A percentile compares a stretch with the other conserved stretches of the same genome.
Conservation (phyloP, 495 filamentous ascomycete species). For the Penicillium riverlandense region DNA sequence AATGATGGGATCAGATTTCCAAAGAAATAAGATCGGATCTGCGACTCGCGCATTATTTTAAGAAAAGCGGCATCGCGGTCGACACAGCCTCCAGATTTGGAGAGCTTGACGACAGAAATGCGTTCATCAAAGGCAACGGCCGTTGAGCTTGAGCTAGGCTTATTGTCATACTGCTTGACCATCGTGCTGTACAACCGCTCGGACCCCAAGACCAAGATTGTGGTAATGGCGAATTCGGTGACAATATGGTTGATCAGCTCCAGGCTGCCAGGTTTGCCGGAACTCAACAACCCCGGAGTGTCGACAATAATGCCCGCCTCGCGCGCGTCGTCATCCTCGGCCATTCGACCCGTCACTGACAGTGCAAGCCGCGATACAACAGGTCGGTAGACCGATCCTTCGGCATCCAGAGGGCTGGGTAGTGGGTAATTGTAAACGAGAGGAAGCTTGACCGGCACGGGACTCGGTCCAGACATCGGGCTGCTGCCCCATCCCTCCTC, state of each 20-base stretch:
- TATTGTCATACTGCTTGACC: constrained; percentile 60
- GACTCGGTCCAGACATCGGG: constrained; percentile 82
- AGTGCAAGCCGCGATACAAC: constrained; percentile 72
- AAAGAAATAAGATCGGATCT: constrained; percentile 91
- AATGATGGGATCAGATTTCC: constrained; percentile 48
- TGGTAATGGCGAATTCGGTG: constrained; percentile 79
- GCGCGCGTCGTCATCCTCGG: constrained; percentile 66
- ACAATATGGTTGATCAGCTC: constrained; percentile 77
- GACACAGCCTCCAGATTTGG: constrained; percentile 84
- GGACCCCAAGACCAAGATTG: constrained; percentile 77
- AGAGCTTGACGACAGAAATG: constrained; percentile 68
- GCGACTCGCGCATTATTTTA: constrained; percentile 59
- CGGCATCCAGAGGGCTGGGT: constrained; percentile 61
- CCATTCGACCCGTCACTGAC: constrained; percentile 67
- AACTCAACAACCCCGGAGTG: constrained; percentile 62
- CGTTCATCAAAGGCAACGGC: constrained; percentile 45
- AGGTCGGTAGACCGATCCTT: constrained; percentile 62
- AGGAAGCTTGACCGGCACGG: constrained; percentile 83
- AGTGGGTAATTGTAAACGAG: constrained; percentile 87
- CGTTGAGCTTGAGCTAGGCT: constrained; percentile 47
- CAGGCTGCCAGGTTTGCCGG: constrained; percentile 53
- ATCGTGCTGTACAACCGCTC: constrained; percentile 75
- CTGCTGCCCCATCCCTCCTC: constrained; percentile 88
- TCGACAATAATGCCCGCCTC: constrained; percentile 79
- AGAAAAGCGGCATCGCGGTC: constrained; percentile 71